Evolutionary conservation across 2,329 filamentous ascomycete genomes (phyloP).

Genomic region (Aspergillus vadensis): DNA sequence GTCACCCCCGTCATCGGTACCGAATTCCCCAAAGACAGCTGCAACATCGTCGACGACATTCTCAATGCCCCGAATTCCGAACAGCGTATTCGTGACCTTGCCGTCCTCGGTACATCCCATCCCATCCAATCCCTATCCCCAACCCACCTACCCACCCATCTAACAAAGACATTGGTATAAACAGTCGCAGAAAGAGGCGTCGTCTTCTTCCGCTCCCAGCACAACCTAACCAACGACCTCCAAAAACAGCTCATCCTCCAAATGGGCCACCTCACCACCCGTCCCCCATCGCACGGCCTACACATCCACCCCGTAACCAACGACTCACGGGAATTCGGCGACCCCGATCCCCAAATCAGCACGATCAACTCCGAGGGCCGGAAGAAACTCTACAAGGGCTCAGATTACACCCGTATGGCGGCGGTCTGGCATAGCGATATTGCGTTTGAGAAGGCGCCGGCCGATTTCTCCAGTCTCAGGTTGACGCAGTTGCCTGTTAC

Average conservation of each 20-base stretch:
- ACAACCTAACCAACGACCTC: constrained; percentile 61
- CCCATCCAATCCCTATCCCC: constrained; percentile 14
- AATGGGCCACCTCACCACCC: constrained; percentile 62
- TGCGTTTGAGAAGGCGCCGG: constrained; percentile 64
- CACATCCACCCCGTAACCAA: constrained; percentile 65
- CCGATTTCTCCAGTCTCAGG: constrained; percentile 65
- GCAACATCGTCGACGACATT: constrained; percentile 52
- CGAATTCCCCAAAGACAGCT: constrained; percentile 40
- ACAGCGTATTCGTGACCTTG: constrained; percentile 65
- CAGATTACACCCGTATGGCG: constrained; percentile 20
- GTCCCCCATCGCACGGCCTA: constrained; percentile 58
- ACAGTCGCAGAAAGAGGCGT: constrained; percentile 70
- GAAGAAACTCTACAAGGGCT: constrained; percentile 47
- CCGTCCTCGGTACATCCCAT: constrained; percentile 61
- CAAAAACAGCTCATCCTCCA: constrained; percentile 66
- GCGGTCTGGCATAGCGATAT: constrained; percentile 63
- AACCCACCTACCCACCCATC: neutral
- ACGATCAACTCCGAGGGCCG: constrained; percentile 62
- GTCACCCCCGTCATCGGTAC: constrained; percentile 45
- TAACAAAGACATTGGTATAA: too few relatives aligned
- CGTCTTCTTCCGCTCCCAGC: constrained; percentile 69
- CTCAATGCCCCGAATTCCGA: constrained; percentile 64
- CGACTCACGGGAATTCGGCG: constrained; percentile 56
- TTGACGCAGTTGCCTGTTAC: constrained; percentile 58
- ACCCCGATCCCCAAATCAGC: constrained; percentile 62